A percentile compares a stretch with the other conserved stretches of the same genome.
phyloP scores from a whole-genome alignment of 768 basidiomycete genomes.

The Multifurca ochricompacta region DNA sequence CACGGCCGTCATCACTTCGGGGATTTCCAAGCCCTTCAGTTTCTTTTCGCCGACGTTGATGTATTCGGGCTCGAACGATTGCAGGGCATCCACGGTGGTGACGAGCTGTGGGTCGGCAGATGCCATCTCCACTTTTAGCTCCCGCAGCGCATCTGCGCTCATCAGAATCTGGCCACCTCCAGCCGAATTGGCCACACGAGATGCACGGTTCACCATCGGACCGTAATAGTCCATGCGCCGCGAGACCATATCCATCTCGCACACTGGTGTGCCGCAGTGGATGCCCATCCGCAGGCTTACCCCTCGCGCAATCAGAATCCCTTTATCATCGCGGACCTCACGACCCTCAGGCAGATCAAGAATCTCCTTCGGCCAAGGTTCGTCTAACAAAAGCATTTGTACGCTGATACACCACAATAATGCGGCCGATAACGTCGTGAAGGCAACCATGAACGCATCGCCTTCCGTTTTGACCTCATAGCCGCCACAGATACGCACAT shows the following conservation, averaged over 20 bases:
- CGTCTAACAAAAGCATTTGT: constrained; percentile 72
- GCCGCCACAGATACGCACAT: constrained; percentile 83
- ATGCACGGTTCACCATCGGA: constrained; percentile 89
- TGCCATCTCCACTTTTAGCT: constrained; percentile 53
- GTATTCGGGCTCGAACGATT: constrained; percentile 59
- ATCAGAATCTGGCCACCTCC: constrained; percentile 93
- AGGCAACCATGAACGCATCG: constrained; percentile 98
- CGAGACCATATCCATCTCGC: constrained; percentile 74
- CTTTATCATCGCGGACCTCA: constrained; percentile 58
- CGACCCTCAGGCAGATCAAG: constrained; percentile 89
- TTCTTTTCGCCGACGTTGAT: constrained; percentile 82
- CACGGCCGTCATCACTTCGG: constrained; percentile 77
- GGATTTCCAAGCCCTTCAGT: constrained; percentile 90
- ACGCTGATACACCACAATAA: constrained; percentile 87
- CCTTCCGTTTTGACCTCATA: constrained; percentile 99
- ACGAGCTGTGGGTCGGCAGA: constrained; percentile 36
- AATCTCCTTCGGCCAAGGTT: constrained; percentile 89
- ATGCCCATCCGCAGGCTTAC: constrained; percentile 96
- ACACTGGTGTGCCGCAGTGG: constrained; percentile 84
- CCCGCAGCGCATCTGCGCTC: constrained; percentile 78
- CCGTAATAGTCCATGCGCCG: constrained; percentile 98
- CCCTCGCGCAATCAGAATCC: constrained; percentile 71
- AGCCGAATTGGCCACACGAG: constrained; percentile 75
- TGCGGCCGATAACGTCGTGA: constrained; percentile 80
- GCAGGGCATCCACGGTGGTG: constrained; percentile 63